Evolutionary conservation across 176 grass and related monocot genomes (phyloP), one percentile per base, ranked within the genome.

Genomic region (Otatea glauca): DNA sequence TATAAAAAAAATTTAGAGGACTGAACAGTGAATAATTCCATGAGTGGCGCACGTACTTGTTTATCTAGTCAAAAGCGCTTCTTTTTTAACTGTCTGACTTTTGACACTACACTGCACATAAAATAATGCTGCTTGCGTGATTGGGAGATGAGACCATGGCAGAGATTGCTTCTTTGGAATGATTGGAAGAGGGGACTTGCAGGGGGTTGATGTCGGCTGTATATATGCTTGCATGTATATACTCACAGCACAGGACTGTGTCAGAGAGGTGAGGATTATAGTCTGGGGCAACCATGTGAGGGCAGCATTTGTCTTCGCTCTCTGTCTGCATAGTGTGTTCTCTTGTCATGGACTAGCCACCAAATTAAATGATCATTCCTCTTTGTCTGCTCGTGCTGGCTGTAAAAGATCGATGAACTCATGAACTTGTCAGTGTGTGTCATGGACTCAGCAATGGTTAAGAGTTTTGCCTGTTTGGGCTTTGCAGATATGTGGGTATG

Each of bases 51-150:
- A 47, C 54, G 45, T 79, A 83, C 61, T 17, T 87, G 74, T 49
- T 78, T 86, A 79, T 83, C 67, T 37, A 78, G 61, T 75, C n/a
- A 45, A 83, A 88, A 58, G 72, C 47, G 32, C 67, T 14, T 71
- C 17, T 16, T 63, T 83, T 86, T 83, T 80, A 87, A 75, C 80
- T 65, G 74, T 86, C 76, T 89, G 84, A 87, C 80, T 81, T 70
- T 60, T 70, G 64, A 71, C 80, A 62, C 73, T 90, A 69, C 71
- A 50, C 34, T 85, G 83, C 51, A 77, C 86, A 89, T 91, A 70
- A 93, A 91, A 91, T 92, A 85, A 92, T 92, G 77, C 65, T 43
- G 51, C 10, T 18, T 81, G 68, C 81, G 89, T 91, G 85, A 89
- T 96, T 90, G 48, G 70, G 42, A 83, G 77, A 88, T 61, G 84